phyloP scores from a whole-genome alignment of 2,329 filamentous ascomycete species.

The Aaosphaeria pasadenensis region DNA sequence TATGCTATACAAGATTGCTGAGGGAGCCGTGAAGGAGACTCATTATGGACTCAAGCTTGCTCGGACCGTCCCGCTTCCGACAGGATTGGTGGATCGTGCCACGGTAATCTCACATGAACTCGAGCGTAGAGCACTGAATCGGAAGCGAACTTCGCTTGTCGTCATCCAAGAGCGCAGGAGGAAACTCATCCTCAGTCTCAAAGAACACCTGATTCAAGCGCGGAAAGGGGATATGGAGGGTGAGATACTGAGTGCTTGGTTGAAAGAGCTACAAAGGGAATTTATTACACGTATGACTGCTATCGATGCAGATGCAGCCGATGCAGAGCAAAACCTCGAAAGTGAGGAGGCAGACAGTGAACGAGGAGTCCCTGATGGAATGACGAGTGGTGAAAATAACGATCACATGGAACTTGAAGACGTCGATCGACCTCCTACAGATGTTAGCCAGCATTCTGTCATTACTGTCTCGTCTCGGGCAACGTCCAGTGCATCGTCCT shows the following conservation, averaged over 20 bases:
- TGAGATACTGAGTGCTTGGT: slow-evolving; percentile 60
- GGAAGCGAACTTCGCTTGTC: slow-evolving; percentile 57
- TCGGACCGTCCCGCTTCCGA: slow-evolving; percentile 69
- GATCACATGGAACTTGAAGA: slow-evolving; percentile 1
- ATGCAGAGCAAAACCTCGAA: slow-evolving; percentile 6
- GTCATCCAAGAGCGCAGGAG: slow-evolving; percentile 61
- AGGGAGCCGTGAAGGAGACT: slow-evolving; percentile 66
- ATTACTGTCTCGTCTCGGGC: slow-evolving; percentile 18
- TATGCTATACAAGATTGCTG: slow-evolving; percentile 82
- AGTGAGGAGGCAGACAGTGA: slow-evolving; percentile 1
- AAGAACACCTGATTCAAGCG: slow-evolving; percentile 70
- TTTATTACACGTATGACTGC: slow-evolving; percentile 70
- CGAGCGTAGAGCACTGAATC: slow-evolving; percentile 55
- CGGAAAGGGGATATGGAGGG: slow-evolving; percentile 63
- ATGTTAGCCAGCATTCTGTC: slow-evolving; percentile 16
- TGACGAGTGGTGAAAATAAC: slow-evolving; percentile 4
- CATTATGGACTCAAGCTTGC: slow-evolving; percentile 87
- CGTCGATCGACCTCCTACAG: slow-evolving; percentile 7
- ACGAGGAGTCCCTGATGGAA: slow-evolving; percentile 1
- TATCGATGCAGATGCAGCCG: slow-evolving; percentile 51
- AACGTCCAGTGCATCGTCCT: slow-evolving; percentile 14
- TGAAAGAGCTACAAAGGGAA: slow-evolving; percentile 67
- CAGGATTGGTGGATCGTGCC: slow-evolving; percentile 64
- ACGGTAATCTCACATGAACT: slow-evolving; percentile 64
- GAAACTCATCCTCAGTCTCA: slow-evolving; percentile 70